These are phyloP conservation scores for Baeospora myosura DNA, from an alignment of 1,284 basidiomycete genomes.

Conservation along the genomic window DNA sequence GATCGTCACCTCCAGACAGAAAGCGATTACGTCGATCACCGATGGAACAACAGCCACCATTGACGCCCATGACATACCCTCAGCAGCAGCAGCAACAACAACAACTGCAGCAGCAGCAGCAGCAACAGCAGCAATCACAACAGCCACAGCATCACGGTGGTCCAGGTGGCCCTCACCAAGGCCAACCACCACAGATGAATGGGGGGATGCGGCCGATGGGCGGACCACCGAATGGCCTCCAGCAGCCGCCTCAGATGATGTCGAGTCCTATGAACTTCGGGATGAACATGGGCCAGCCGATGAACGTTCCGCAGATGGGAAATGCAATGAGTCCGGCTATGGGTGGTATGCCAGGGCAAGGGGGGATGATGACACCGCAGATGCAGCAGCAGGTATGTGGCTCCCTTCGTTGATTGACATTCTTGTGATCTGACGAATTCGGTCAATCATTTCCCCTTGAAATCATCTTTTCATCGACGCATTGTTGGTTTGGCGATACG, in stretches of 20 bases:
- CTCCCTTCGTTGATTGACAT: neutral
- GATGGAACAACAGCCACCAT: conserved; percentile 30
- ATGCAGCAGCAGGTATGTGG: conserved; percentile 24
- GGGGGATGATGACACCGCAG: conserved; percentile 28
- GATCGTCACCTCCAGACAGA: conserved; percentile 55
- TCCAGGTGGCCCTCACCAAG: conserved; percentile 5
- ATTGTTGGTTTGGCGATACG: conserved; percentile 3
- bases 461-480: too few relatives aligned
- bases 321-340: conserved; percentile 10
- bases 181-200: neutral
- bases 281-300: conserved; percentile 9
- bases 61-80: conserved; percentile 15
- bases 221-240: conserved; percentile 15
- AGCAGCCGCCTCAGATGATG: conserved; percentile 11
- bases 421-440: conserved; percentile 2
- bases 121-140: conserved; percentile 23
- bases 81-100: conserved; percentile 9
- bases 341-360: conserved; percentile 17
- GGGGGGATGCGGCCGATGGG: conserved; percentile 6
- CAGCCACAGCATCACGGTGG: conserved; percentile 23
- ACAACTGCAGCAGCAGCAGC: too few relatives aligned
- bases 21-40: conserved; percentile 58
- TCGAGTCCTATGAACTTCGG: too few relatives aligned
- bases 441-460: too few relatives aligned
- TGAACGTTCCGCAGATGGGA: conserved; percentile 9